A percentile compares a stretch with the other conserved stretches of the same genome.
phyloP scores from a whole-genome alignment of 2,329 filamentous ascomycete genomes.

The Ophiocordyceps camponoti-floridani region DNA sequence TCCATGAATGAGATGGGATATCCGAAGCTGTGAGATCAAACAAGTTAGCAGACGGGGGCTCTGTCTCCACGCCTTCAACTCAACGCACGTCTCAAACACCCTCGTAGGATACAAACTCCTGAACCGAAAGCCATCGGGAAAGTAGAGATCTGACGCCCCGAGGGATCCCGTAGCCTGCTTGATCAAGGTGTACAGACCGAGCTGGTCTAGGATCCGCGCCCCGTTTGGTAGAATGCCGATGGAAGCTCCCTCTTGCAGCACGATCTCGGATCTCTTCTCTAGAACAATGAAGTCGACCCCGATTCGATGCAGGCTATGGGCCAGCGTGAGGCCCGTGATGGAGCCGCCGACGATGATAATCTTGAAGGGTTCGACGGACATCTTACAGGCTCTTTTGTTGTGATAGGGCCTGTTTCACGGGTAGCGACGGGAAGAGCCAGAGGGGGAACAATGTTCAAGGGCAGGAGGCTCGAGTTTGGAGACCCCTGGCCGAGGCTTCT shows the following conservation, averaged over 20 bases:
- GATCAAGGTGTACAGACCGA: conserved; percentile 14
- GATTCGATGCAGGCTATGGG: conserved; percentile 21
- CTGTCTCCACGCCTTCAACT: too few species aligned
- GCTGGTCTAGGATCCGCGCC: conserved; percentile 27
- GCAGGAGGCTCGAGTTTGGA: too few species aligned
- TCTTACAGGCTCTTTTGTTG: not conserved
- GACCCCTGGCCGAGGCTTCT: too few species aligned
- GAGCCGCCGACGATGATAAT: conserved; percentile 26
- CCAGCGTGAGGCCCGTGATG: conserved; percentile 20
- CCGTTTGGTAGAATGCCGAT: conserved; percentile 26
- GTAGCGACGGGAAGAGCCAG: too few species aligned
- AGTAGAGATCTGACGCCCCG: not conserved
- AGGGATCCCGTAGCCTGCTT: conserved; percentile 3
- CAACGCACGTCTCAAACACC: not conserved
- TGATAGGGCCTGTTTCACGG: too few species aligned
- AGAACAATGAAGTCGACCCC: conserved; percentile 30
- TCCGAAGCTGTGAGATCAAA: not conserved
- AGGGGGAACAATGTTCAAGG: too few species aligned
- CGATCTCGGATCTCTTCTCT: conserved; percentile 21
- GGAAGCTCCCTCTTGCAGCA: conserved; percentile 26
- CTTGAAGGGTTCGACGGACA: conserved; percentile 1
- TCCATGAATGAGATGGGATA: conserved; percentile 14
- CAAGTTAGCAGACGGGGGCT: not conserved
- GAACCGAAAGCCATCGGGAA: conserved; percentile 1
- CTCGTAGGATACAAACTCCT: not conserved